Conservation (phyloP, 2,329 filamentous ascomycete genomes). For the Neofusicoccum sp. region DNA sequence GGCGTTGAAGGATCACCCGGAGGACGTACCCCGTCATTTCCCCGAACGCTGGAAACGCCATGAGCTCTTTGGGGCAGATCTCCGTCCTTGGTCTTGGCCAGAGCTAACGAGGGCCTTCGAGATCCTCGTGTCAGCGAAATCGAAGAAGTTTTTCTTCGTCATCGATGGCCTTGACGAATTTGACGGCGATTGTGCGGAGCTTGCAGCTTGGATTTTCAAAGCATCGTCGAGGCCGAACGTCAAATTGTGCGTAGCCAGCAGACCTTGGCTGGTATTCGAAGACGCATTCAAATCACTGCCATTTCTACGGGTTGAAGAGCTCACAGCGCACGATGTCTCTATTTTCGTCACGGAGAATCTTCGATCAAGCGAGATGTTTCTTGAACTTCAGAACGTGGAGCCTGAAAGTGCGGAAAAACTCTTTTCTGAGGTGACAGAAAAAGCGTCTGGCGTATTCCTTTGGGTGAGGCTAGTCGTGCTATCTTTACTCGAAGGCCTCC, state of each 20-base stretch:
- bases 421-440: neutral
- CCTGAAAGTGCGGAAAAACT: neutral
- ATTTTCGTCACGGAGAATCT: neutral
- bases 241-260: conserved; percentile 9
- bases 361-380: neutral
- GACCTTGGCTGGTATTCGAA: conserved; percentile 3
- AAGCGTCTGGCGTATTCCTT: conserved; percentile 24
- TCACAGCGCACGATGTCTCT: conserved; percentile 7
- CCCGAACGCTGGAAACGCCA: neutral
- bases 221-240: neutral
- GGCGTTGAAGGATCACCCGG: neutral
- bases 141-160: conserved; percentile 1
- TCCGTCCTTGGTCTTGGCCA: neutral
- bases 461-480: conserved; percentile 23
- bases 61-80: neutral
- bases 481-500: conserved; percentile 20
- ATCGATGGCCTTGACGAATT: conserved; percentile 20
- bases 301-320: neutral
- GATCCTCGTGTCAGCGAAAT: neutral
- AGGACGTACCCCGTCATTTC: neutral
- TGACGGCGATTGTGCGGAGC: neutral
- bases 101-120: neutral
- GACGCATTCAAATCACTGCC: neutral
- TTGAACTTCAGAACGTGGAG: neutral
- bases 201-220: neutral